Conservation (phyloP, 129 eudicot genomes). For the Flaveria sonorensis region DNA sequence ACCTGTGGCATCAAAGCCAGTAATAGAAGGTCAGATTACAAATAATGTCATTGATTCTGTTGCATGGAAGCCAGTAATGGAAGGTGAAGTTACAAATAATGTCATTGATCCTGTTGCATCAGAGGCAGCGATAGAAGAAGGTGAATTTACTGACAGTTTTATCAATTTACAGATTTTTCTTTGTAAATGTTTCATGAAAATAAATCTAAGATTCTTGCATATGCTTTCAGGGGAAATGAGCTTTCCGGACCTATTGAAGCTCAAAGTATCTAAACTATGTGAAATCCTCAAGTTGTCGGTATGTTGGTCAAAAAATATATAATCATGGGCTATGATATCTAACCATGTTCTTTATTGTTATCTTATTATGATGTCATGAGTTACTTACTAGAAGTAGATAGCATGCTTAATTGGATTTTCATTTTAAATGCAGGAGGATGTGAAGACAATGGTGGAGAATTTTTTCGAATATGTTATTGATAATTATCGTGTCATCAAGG, state of each 20-base stretch:
- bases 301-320: conserved; percentile 34
- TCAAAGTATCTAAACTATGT: conserved; percentile 52
- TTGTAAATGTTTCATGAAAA: conserved; percentile 6
- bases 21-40: conserved; percentile 36
- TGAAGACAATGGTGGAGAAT: conserved; percentile 39
- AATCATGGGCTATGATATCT: background rate
- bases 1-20: conserved; percentile 28
- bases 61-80: conserved; percentile 32
- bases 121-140: conserved; percentile 34
- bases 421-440: conserved; percentile 62
- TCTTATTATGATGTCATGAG: background rate
- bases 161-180: background rate
- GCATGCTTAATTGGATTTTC: conserved; percentile 13
- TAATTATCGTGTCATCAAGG: conserved; percentile 61
- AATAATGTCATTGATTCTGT: conserved; percentile 33
- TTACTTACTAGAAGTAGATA: conserved; percentile 6
- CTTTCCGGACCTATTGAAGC: conserved; percentile 42
- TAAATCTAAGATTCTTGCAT: conserved; percentile 23
- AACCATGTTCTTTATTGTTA: conserved; percentile 17
- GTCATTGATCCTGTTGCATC: conserved; percentile 30
- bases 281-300: conserved; percentile 59
- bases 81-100: conserved; percentile 28
- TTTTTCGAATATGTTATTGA: conserved; percentile 68
- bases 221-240: conserved; percentile 40
- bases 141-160: conserved; percentile 12